Percentiles rank a stretch among this genome's conserved stretches.
Evolutionary conservation across 441 rosid species (phyloP).

Genomic region (Geranium incanum): DNA sequence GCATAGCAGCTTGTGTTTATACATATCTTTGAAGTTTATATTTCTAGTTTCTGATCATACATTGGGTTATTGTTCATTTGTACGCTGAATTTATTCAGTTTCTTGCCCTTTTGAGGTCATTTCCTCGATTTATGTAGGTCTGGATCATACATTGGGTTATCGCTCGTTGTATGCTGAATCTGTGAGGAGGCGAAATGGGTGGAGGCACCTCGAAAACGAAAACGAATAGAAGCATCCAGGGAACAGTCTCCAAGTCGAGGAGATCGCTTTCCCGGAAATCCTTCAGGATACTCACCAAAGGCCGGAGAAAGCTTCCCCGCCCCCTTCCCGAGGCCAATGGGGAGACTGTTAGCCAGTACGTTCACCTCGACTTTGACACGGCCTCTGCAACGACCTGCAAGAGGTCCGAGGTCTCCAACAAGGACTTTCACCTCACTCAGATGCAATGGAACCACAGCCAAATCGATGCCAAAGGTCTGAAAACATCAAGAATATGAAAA

Average conservation of each 20-base stretch:
- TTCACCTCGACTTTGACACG: slow-evolving; percentile 57
- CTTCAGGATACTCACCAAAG: slow-evolving; percentile 29
- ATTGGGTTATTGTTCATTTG: no score
- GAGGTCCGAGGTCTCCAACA: slow-evolving; percentile 56
- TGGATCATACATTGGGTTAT: no score
- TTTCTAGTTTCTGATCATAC: no score
- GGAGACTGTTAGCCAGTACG: slow-evolving; percentile 45
- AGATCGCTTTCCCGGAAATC: slow-evolving; percentile 15
- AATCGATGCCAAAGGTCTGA: slow-evolving; percentile 52
- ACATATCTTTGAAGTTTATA: no score
- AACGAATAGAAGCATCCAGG: no score
- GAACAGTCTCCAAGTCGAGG: slow-evolving; percentile 8
- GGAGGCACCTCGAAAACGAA: no score
- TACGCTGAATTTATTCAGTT: no score
- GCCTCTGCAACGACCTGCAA: slow-evolving; percentile 51
- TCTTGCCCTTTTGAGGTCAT: no score
- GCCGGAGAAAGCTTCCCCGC: slow-evolving; percentile 46
- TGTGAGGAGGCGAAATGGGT: no score
- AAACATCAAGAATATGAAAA: not conserved
- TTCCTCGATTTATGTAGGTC: no score
- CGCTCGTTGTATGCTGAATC: no score
- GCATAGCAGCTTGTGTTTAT: no score
- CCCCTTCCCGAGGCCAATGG: slow-evolving; percentile 42
- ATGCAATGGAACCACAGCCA: slow-evolving; percentile 86
- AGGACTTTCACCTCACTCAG: slow-evolving; percentile 60